A percentile compares a stretch with the other conserved stretches of the same genome.
Conservation (phyloP, 306 rosid genomes). For the Acacia acuminata region DNA sequence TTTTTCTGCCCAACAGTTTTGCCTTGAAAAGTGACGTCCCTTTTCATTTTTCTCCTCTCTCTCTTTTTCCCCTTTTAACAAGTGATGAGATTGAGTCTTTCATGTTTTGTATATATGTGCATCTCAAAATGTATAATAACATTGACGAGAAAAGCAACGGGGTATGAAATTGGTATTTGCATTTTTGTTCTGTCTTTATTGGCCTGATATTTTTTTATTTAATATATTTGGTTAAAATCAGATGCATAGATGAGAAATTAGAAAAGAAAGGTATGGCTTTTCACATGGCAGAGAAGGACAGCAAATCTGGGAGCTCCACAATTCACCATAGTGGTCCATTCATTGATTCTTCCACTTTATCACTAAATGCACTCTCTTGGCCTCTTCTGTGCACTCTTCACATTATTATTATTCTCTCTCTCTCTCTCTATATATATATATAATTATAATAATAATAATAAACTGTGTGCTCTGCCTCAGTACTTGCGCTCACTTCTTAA, state of each 20-base stretch:
- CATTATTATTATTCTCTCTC: not conserved
- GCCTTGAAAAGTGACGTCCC: not conserved
- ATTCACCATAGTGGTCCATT: not conserved
- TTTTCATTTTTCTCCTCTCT: not conserved
- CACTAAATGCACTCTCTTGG: not conserved
- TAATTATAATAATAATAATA: too few species aligned
- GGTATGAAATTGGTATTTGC: not conserved
- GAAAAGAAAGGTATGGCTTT: not conserved
- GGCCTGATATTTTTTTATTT: not conserved
- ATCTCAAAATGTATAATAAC: not conserved
- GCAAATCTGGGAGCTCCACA: not conserved
- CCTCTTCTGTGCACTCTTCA: not conserved
- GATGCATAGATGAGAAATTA: not conserved
- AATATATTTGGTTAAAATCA: not conserved
- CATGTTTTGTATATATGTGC: not conserved
- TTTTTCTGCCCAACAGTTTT: not conserved
- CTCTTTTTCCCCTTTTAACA: not conserved
- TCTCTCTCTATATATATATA: too few species aligned
- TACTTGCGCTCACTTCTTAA: not conserved
- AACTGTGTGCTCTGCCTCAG: not conserved
- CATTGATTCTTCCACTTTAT: conserved; percentile 2
- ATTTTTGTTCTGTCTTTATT: not conserved
- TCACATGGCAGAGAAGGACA: not conserved
- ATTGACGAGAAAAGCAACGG: not conserved
- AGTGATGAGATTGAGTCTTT: not conserved